phyloP scores from a whole-genome alignment of 1,139 yeast genomes.

The Magnusiomyces tetraspermus region DNA sequence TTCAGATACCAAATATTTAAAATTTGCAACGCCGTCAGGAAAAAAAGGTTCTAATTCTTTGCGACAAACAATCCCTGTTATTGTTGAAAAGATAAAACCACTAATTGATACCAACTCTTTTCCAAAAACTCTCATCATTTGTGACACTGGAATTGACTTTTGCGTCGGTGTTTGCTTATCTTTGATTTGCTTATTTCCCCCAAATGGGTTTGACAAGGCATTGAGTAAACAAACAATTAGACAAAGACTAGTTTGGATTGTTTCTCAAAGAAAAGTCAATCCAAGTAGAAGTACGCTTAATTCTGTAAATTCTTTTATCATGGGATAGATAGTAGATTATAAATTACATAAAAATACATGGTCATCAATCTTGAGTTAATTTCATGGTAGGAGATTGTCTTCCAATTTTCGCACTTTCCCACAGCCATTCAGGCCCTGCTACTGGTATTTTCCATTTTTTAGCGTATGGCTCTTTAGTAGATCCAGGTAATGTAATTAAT shows the following conservation, averaged over 20 bases:
- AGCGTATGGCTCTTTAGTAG: slow-evolving; percentile 41
- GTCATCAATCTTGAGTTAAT: too few relatives aligned
- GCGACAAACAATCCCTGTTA: slow-evolving; percentile 37
- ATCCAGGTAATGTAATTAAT: slow-evolving; percentile 48
- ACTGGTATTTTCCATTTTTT: slow-evolving; percentile 49
- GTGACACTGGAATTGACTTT: slow-evolving; percentile 60
- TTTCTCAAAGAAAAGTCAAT: slow-evolving; percentile 42
- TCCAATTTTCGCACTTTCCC: slow-evolving; percentile 36
- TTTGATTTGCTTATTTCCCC: slow-evolving; percentile 41
- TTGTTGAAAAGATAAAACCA: slow-evolving; percentile 25
- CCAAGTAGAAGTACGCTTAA: slow-evolving; percentile 75
- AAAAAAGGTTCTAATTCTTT: slow-evolving; percentile 58
- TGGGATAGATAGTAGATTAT: slow-evolving; percentile 14
- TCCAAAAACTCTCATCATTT: slow-evolving; percentile 37
- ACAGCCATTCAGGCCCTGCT: slow-evolving; percentile 44
- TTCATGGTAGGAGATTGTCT: slow-evolving; percentile 19
- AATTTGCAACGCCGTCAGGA: slow-evolving; percentile 34
- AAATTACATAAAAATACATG: slow-evolving; percentile 37
- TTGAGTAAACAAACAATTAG: slow-evolving; percentile 38
- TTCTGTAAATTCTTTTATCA: slow-evolving; percentile 25
- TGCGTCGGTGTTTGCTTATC: slow-evolving; percentile 52
- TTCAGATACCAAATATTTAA: not conserved
- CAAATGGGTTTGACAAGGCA: slow-evolving; percentile 19
- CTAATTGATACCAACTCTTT: not conserved
- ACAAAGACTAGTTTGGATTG: slow-evolving; percentile 46